A percentile compares a stretch with the other conserved stretches of the same genome.
Conservation (phyloP, 2,329 filamentous ascomycete genomes). For the Diplodia corticola region DNA sequence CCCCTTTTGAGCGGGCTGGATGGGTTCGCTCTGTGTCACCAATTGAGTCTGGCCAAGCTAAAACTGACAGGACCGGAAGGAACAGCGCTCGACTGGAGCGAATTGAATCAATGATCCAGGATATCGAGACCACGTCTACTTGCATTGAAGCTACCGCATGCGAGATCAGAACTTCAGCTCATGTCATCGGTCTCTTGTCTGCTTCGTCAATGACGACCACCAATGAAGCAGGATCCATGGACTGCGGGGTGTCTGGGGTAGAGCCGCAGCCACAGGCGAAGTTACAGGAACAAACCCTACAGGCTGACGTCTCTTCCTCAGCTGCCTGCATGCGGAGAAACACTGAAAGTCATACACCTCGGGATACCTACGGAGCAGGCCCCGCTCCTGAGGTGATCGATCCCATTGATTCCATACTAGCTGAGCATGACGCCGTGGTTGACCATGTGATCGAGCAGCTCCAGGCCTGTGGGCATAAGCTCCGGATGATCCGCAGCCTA, state of each 20-base stretch:
- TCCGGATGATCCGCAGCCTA: constrained; percentile 1
- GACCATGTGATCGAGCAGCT: constrained; percentile 44
- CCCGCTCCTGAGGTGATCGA: constrained; percentile 26
- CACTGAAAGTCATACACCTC: background rate
- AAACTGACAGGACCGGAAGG: constrained; percentile 4
- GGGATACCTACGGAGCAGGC: constrained; percentile 38
- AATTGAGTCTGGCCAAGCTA: background rate
- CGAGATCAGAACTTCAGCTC: background rate
- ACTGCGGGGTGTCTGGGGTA: background rate
- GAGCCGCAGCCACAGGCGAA: constrained; percentile 1
- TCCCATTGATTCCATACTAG: constrained; percentile 42
- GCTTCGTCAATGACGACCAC: background rate
- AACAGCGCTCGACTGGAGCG: background rate
- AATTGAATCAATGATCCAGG: background rate
- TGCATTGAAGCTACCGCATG: constrained; percentile 8
- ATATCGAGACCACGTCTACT: constrained; percentile 3
- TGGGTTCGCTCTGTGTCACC: constrained; percentile 5
- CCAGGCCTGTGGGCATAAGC: constrained; percentile 25
- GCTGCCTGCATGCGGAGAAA: constrained; percentile 14
- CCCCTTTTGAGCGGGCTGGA: background rate
- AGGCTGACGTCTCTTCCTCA: background rate
- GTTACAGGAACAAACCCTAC: constrained; percentile 20
- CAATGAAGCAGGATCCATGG: background rate
- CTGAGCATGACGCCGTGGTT: constrained; percentile 42
- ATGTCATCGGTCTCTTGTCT: background rate